A percentile compares a stretch with the other conserved stretches of the same genome.
phyloP scores from a whole-genome alignment of 1,139 yeast species.

The Chernovozyma aurita region DNA sequence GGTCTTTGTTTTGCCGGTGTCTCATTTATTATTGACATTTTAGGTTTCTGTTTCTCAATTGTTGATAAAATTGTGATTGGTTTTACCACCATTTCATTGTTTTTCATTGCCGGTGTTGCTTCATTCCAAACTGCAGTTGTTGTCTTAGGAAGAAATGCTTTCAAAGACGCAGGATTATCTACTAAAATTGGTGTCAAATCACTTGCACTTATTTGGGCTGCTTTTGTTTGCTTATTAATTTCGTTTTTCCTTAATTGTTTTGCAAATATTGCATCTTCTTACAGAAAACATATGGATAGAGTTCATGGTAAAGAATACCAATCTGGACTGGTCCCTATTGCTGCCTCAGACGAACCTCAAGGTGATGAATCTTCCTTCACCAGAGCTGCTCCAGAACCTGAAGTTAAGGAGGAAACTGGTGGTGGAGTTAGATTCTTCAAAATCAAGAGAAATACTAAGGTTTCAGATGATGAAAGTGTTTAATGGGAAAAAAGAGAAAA shows the following conservation, averaged over 20 bases:
- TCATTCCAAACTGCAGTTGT: slow-evolving; percentile 64
- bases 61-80: slow-evolving; percentile 53
- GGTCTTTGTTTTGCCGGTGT: slow-evolving; percentile 52
- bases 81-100: slow-evolving; percentile 47
- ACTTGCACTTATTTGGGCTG: slow-evolving; percentile 68
- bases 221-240: slow-evolving; percentile 49
- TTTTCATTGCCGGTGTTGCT: slow-evolving; percentile 57
- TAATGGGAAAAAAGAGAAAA: slow-evolving; percentile 15
- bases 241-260: slow-evolving; percentile 55
- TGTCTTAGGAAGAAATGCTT: slow-evolving; percentile 63
- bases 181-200: slow-evolving; percentile 54
- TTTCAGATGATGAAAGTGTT: slow-evolving; percentile 58
- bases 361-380: slow-evolving; percentile 46
- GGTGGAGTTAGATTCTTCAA: slow-evolving; percentile 78
- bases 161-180: slow-evolving; percentile 36
- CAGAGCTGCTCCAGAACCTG: slow-evolving; percentile 33
- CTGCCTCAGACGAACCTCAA: slow-evolving; percentile 14
- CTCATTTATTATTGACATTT: slow-evolving; percentile 35
- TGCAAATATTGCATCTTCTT: slow-evolving; percentile 45
- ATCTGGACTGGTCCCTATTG: slow-evolving; percentile 9
- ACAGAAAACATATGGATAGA: slow-evolving; percentile 39
- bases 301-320: slow-evolving; percentile 23
- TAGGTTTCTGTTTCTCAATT: slow-evolving; percentile 42
- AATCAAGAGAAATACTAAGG: slow-evolving; percentile 58
- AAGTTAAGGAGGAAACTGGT: slow-evolving; percentile 28